These are phyloP conservation scores for Sclerospora graminicola DNA, from an alignment of 352 stramenopile species.

Conservation along the genomic window DNA sequence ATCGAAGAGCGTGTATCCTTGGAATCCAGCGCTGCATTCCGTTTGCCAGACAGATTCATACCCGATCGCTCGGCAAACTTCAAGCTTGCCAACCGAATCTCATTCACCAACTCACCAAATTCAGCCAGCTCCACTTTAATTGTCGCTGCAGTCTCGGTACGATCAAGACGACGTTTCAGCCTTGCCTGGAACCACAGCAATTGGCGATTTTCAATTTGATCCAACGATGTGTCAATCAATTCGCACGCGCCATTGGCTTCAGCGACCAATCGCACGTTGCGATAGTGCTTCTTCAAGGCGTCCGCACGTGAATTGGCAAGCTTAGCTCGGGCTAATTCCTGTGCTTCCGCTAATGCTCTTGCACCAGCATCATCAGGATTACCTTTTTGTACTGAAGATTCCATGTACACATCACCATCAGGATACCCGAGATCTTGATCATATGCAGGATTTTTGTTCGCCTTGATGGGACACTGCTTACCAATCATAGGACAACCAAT, in stretches of 20 bases:
- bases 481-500: constrained; percentile 83
- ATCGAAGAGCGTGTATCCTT: constrained; percentile 68
- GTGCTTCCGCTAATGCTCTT: constrained; percentile 52
- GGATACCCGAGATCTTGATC: constrained; percentile 73
- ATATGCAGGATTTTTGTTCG: constrained; percentile 67
- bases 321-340: constrained; percentile 50
- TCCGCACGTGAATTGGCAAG: constrained; percentile 64
- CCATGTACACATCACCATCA: constrained; percentile 68
- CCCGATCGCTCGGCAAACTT: constrained; percentile 81
- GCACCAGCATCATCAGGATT: constrained; percentile 60
- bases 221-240: constrained; percentile 58
- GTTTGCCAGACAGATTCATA: constrained; percentile 82
- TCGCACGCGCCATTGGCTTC: constrained; percentile 78
- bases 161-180: constrained; percentile 57
- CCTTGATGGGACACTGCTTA: constrained; percentile 88
- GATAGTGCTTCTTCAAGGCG: constrained; percentile 83
- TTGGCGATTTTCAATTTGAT: constrained; percentile 63
- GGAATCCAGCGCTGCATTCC: constrained; percentile 48
- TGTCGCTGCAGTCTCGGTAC: constrained; percentile 67
- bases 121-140: constrained; percentile 81
- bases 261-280: constrained; percentile 68
- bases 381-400: constrained; percentile 58
- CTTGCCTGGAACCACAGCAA: constrained; percentile 68
- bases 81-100: constrained; percentile 58
- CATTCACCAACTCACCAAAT: constrained; percentile 74